phyloP scores from a whole-genome alignment of 345 rosid species.

The Eucalyptus tenuipes region DNA sequence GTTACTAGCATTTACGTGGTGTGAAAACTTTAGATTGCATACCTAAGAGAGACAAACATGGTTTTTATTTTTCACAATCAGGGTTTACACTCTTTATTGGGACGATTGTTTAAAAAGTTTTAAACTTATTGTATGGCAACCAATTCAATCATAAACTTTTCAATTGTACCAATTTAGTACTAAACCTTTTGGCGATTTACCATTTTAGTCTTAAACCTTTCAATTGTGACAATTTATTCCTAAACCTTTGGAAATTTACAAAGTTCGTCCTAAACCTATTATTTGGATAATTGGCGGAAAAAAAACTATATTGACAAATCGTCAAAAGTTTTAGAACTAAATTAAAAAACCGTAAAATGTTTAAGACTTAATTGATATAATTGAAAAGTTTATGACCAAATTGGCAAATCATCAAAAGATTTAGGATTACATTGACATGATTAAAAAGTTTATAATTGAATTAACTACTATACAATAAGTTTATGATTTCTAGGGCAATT shows the following conservation, averaged over 20 bases:
- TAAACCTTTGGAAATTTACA: no score
- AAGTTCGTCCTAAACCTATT: neutral
- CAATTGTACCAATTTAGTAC: neutral
- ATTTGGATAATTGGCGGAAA: neutral
- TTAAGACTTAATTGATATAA: no score
- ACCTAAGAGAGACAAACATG: neutral
- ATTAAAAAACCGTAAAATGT: no score
- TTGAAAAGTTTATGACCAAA: no score
- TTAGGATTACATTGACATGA: no score
- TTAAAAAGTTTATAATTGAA: no score
- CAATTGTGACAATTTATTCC: neutral
- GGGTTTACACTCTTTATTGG: neutral
- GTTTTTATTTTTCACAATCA: no score
- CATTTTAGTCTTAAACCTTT: accelerated
- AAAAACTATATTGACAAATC: no score
- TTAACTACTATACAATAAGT: accelerated
- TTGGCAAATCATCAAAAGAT: no score
- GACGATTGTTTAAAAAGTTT: neutral
- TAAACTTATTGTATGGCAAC: accelerated
- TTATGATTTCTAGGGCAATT: neutral
- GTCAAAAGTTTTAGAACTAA: no score
- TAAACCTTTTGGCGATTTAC: no score
- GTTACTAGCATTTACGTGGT: neutral
- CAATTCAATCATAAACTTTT: neutral
- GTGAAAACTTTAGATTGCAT: neutral